A percentile compares a stretch with the other conserved stretches of the same genome.
Conservation (phyloP, 495 filamentous ascomycete species). For the Penicillium robsamsonii region DNA sequence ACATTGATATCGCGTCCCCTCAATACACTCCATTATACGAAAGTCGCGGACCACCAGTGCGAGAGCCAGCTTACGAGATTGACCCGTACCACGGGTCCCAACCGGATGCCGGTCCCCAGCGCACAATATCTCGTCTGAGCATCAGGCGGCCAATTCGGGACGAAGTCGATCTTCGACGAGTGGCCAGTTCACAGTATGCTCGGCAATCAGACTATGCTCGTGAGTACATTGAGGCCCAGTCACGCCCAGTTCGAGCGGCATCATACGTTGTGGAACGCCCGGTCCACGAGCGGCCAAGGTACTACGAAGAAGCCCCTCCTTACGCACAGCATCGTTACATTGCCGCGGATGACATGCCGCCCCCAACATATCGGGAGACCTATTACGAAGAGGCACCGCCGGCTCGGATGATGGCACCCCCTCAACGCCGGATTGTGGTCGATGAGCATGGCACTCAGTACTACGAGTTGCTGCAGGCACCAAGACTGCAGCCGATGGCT, state of each 20-base stretch:
- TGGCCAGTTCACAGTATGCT: constrained; percentile 56
- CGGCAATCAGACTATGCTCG: constrained; percentile 50
- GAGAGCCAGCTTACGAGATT: constrained; percentile 36
- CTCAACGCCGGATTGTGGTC: constrained; percentile 61
- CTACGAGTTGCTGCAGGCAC: constrained; percentile 54
- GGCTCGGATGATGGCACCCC: constrained; percentile 55
- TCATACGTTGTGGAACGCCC: constrained; percentile 61
- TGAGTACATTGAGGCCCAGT: constrained; percentile 43
- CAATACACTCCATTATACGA: constrained; percentile 44
- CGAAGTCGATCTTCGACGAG: constrained; percentile 56
- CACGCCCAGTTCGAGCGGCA: constrained; percentile 52
- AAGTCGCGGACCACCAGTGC: constrained; percentile 30
- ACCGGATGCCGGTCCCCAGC: constrained; percentile 35
- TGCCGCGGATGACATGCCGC: constrained; percentile 56
- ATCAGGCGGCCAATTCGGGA: constrained; percentile 47
- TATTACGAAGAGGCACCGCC: constrained; percentile 42
- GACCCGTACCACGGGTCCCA: constrained; percentile 39
- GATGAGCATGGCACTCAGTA: constrained; percentile 72
- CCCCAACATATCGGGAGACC: constrained; percentile 50
- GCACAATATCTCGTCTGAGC: constrained; percentile 43
- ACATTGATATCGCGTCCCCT: constrained; percentile 50
- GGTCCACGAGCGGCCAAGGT: constrained; percentile 45
- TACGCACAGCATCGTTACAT: constrained; percentile 43
- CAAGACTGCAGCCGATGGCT: constrained; percentile 47
- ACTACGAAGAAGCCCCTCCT: constrained; percentile 56